Evolutionary conservation across 208 protist genomes (phyloP).

Genomic region (Histomonas meleagridis): DNA sequence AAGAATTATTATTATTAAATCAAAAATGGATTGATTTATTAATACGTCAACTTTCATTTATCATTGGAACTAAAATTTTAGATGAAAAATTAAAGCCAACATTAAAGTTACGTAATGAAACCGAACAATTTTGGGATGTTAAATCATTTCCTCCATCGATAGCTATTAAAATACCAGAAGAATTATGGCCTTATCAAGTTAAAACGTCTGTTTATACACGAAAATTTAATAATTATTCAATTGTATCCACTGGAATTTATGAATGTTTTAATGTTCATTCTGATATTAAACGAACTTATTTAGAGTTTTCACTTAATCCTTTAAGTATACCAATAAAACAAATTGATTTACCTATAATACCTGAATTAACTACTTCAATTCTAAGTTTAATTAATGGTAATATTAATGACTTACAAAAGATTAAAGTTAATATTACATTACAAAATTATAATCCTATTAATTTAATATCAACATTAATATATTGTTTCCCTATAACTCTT

Average conservation of each 20-base stretch:
- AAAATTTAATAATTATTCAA: not conserved
- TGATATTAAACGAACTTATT: not conserved
- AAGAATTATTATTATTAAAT: not conserved
- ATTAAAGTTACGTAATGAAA: not conserved
- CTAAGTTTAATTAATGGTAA: too few relatives aligned
- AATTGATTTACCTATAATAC: too few relatives aligned
- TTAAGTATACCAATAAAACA: not conserved
- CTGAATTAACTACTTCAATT: too few relatives aligned
- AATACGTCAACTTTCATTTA: not conserved
- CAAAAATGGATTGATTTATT: not conserved
- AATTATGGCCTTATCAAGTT: not conserved
- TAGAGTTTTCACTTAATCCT: not conserved
- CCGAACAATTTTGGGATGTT: not conserved
- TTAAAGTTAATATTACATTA: too few relatives aligned
- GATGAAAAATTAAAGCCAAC: not conserved
- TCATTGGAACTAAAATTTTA: not conserved
- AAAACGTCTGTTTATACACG: not conserved
- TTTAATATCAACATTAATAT: not conserved
- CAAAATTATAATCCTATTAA: too few relatives aligned
- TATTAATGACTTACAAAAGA: too few relatives aligned
- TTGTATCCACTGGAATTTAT: not conserved
- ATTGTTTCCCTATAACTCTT: not conserved
- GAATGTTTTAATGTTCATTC: not conserved
- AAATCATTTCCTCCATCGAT: not conserved
- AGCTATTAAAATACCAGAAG: not conserved